A percentile compares a stretch with the other conserved stretches of the same genome.
Evolutionary conservation across 1,284 basidiomycete genomes (phyloP).

Genomic region (Salmacisia buchloeana): DNA sequence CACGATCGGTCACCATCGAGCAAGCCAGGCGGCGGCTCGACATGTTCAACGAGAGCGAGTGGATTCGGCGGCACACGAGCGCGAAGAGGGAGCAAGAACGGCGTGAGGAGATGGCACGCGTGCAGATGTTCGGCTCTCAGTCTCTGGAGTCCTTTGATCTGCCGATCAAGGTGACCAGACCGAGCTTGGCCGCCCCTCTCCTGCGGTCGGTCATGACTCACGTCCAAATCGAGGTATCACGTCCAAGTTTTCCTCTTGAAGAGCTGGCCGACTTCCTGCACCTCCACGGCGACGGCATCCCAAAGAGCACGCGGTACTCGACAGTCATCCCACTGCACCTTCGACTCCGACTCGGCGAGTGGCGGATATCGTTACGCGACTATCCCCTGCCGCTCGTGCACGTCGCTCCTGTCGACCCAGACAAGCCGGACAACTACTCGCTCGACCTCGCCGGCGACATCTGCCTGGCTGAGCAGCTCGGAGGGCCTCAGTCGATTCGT

Average conservation of each 20-base stretch:
- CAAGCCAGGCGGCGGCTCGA: conserved; percentile 72
- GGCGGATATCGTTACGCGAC: conserved; percentile 69
- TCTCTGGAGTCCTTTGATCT: conserved; percentile 41
- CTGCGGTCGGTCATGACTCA: conserved; percentile 66
- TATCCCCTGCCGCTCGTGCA: conserved; percentile 58
- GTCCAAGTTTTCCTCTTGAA: conserved; percentile 61
- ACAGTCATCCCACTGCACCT: conserved; percentile 79
- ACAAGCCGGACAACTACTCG: conserved; percentile 45
- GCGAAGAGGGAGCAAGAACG: conserved; percentile 52
- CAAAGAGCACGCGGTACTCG: conserved; percentile 67
- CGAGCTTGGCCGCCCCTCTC: conserved; percentile 63
- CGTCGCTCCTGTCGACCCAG: conserved; percentile 49
- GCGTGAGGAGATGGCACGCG: conserved; percentile 53
- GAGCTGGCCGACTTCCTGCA: conserved; percentile 66
- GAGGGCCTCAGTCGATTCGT: conserved; percentile 58
- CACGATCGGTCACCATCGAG: conserved; percentile 57
- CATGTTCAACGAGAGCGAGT: conserved; percentile 70
- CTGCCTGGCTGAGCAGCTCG: conserved; percentile 84
- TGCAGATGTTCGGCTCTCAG: conserved; percentile 45
- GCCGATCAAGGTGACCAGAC: conserved; percentile 55
- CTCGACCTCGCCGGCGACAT: conserved; percentile 72
- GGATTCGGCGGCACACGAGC: conserved; percentile 56
- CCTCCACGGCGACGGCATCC: conserved; percentile 66
- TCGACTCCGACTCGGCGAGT: conserved; percentile 63
- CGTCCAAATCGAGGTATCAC: conserved; percentile 60